A percentile compares a stretch with the other conserved stretches of the same genome.
Evolutionary conservation across 805 yeast species (phyloP).

Genomic region (Candida easanensis): DNA sequence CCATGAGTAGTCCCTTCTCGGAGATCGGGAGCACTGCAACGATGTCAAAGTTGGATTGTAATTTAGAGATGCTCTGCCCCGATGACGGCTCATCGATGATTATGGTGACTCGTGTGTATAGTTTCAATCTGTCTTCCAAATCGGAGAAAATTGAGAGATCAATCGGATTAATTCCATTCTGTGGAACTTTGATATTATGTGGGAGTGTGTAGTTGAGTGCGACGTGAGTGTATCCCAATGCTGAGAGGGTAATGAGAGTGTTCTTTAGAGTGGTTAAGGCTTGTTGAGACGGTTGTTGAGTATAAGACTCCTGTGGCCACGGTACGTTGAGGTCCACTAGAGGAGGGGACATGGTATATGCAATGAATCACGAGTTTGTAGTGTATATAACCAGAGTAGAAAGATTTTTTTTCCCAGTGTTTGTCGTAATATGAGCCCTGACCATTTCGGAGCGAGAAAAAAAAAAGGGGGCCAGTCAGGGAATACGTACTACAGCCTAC

Average conservation of each 20-base stretch:
- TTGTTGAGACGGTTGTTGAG: conserved; percentile 35
- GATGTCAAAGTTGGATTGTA: conserved; percentile 61
- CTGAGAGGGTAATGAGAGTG: conserved; percentile 50
- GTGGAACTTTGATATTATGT: conserved; percentile 14
- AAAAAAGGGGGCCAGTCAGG: no score
- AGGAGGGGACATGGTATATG: conserved; percentile 4
- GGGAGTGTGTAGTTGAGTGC: conserved; percentile 65
- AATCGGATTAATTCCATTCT: conserved; percentile 37
- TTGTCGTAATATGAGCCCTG: background rate
- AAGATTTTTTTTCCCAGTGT: background rate
- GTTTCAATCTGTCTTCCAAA: conserved; percentile 35
- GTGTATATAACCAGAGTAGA: background rate
- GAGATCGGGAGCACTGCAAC: conserved; percentile 77
- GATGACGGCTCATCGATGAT: conserved; percentile 75
- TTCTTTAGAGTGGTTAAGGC: conserved; percentile 46
- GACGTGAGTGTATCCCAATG: conserved; percentile 69
- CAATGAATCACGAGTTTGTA: background rate
- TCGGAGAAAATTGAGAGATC: conserved; percentile 29
- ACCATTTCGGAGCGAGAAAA: no score
- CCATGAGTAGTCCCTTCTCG: conserved; percentile 74
- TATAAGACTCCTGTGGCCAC: conserved; percentile 62
- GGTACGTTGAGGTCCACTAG: conserved; percentile 67
- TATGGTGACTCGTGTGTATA: conserved; percentile 73
- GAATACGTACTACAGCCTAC: no score
- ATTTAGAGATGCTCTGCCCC: conserved; percentile 51